These are phyloP conservation scores for Pseudogymnoascus sp. DNA, from an alignment of 2,329 filamentous ascomycete species.

Conservation along the genomic window DNA sequence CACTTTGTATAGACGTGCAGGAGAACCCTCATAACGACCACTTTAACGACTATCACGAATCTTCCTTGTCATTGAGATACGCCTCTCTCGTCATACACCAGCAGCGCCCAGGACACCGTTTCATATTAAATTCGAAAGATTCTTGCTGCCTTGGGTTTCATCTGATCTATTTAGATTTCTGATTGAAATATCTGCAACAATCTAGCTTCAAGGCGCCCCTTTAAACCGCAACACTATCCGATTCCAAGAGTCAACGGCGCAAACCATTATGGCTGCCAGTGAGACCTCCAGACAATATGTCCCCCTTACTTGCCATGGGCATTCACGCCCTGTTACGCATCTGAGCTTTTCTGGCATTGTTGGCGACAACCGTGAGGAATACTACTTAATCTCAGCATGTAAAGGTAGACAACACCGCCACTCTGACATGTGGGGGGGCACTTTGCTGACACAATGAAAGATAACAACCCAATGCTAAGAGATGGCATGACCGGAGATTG, in stretches of 20 bases:
- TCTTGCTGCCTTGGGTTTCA: neutral
- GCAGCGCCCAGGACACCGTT: neutral
- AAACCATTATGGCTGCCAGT: slow-evolving; percentile 21
- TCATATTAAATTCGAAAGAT: neutral
- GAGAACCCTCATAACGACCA: neutral
- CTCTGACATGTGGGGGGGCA: neutral
- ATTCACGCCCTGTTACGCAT: slow-evolving; percentile 67
- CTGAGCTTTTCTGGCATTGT: slow-evolving; percentile 61
- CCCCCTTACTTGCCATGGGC: slow-evolving; percentile 67
- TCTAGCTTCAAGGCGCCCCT: neutral
- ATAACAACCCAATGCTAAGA: slow-evolving; percentile 97
- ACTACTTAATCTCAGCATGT: slow-evolving; percentile 67
- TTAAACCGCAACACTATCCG: neutral
- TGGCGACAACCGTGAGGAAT: slow-evolving; percentile 50
- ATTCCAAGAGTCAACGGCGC: neutral
- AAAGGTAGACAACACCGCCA: slow-evolving; percentile 41
- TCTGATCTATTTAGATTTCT: slow-evolving; percentile 6
- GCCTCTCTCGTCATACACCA: neutral
- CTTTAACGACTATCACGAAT: slow-evolving; percentile 10
- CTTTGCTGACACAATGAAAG: slow-evolving; percentile 38
- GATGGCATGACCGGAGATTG: slow-evolving; percentile 94
- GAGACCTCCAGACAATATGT: slow-evolving; percentile 36
- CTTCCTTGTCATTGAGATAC: slow-evolving; percentile 8
- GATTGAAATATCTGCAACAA: slow-evolving; percentile 2
- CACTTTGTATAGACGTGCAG: slow-evolving; percentile 3